These are phyloP conservation scores for Tricholoma sp. DNA, from an alignment of 768 basidiomycete species.

Conservation along the genomic window DNA sequence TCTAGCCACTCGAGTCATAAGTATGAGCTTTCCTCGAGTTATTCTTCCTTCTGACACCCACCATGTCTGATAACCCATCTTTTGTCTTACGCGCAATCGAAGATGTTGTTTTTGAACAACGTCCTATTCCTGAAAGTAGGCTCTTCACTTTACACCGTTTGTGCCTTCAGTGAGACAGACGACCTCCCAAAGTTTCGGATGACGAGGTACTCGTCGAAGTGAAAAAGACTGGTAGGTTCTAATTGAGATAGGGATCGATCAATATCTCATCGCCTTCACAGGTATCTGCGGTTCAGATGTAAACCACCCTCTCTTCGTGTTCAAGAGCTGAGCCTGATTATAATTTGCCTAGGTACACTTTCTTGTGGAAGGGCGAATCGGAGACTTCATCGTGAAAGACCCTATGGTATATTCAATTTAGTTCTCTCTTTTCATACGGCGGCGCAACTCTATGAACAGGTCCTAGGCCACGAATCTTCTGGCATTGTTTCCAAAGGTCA, in stretches of 20 bases:
- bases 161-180: neutral
- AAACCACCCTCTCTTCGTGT: conserved; percentile 14
- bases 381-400: conserved; percentile 71
- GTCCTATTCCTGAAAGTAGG: conserved; percentile 71
- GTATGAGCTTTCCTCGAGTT: neutral
- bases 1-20: too few species aligned
- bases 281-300: conserved; percentile 94
- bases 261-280: conserved; percentile 20
- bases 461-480: conserved; percentile 91
- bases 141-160: neutral
- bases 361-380: conserved; percentile 72
- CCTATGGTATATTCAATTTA: conserved; percentile 58
- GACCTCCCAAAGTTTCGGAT: conserved; percentile 44
- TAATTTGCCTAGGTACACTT: conserved; percentile 59
- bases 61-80: conserved; percentile 72
- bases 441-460: conserved; percentile 65
- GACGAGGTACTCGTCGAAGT: conserved; percentile 85
- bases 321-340: conserved; percentile 9
- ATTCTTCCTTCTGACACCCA: neutral
- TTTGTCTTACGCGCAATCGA: conserved; percentile 73
- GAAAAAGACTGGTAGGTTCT: conserved; percentile 76
- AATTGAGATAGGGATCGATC: conserved; percentile 2
- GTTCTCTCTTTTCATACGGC: neutral
- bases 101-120: conserved; percentile 64
- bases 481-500: conserved; percentile 70